A percentile compares a stretch with the other conserved stretches of the same genome.
Conservation (phyloP, 129 eudicot species). For the Flaveria trinervia region DNA sequence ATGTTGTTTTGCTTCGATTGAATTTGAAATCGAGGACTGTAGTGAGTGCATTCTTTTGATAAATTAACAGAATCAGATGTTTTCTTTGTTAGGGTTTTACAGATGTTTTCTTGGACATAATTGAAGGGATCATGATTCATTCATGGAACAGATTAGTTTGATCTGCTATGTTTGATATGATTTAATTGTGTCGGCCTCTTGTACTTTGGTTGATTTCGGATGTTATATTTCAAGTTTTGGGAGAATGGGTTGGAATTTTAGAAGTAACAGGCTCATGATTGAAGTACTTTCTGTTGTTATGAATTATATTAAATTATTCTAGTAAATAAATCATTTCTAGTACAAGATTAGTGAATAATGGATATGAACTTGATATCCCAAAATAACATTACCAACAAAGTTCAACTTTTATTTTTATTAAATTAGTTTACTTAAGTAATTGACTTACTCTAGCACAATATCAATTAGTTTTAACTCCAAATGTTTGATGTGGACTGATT, state of each 20-base stretch:
- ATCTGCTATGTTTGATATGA: conserved; percentile 8
- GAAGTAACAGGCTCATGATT: conserved; percentile 13
- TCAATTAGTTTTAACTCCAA: not conserved
- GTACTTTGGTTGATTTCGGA: not conserved
- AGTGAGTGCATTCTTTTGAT: conserved; percentile 22
- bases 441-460: not conserved
- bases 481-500: not conserved
- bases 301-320: not conserved
- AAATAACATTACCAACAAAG: not conserved
- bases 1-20: not conserved
- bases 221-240: conserved; percentile 13
- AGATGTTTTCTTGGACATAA: not conserved
- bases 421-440: not conserved
- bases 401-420: not conserved
- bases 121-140: not conserved
- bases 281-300: conserved; percentile 3
- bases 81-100: not conserved
- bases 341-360: not conserved
- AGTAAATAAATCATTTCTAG: not conserved
- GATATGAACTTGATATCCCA: not conserved
- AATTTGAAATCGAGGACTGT: not conserved
- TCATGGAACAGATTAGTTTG: not conserved
- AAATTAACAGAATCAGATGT: not conserved
- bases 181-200: not conserved
- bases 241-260: not conserved